These are phyloP conservation scores for Neonectria faginata DNA, from an alignment of 2,329 filamentous ascomycete genomes.

Conservation along the genomic window DNA sequence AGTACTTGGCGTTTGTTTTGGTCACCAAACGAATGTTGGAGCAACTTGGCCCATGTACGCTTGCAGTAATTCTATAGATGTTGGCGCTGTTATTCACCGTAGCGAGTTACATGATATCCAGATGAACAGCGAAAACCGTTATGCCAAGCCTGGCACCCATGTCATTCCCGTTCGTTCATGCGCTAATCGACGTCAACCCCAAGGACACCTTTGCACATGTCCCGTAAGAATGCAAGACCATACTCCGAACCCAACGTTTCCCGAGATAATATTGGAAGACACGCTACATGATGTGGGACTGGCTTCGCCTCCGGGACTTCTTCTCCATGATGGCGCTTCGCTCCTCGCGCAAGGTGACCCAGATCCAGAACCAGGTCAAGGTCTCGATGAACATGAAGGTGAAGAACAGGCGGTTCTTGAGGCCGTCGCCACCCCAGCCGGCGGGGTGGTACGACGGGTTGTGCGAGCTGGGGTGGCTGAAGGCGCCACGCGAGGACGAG, in stretches of 20 bases:
- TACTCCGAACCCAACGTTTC: conserved; percentile 3
- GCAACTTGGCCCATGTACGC: conserved; percentile 8
- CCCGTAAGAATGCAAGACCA: conserved; percentile 16
- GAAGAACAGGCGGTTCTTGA: conserved; percentile 89
- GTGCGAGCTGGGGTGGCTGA: conserved; percentile 44
- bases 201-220: not conserved
- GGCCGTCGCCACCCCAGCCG: conserved; percentile 69
- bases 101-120: not conserved
- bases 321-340: conserved; percentile 54
- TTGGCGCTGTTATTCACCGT: not conserved
- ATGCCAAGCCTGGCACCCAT: conserved; percentile 4
- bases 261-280: not conserved
- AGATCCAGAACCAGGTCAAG: conserved; percentile 88
- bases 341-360: conserved; percentile 77
- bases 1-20: conserved; percentile 36
- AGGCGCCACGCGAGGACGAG: conserved; percentile 34
- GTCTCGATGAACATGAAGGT: conserved; percentile 87
- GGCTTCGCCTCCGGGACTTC: conserved; percentile 50
- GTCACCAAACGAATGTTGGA: conserved; percentile 20
- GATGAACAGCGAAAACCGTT: not conserved
- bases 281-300: conserved; percentile 36
- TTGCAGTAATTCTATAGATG: not conserved
- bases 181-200: not conserved
- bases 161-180: not conserved
- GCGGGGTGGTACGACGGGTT: conserved; percentile 53